These are phyloP conservation scores for Nemania abortiva DNA, from an alignment of 2,329 filamentous ascomycete genomes.

Conservation along the genomic window DNA sequence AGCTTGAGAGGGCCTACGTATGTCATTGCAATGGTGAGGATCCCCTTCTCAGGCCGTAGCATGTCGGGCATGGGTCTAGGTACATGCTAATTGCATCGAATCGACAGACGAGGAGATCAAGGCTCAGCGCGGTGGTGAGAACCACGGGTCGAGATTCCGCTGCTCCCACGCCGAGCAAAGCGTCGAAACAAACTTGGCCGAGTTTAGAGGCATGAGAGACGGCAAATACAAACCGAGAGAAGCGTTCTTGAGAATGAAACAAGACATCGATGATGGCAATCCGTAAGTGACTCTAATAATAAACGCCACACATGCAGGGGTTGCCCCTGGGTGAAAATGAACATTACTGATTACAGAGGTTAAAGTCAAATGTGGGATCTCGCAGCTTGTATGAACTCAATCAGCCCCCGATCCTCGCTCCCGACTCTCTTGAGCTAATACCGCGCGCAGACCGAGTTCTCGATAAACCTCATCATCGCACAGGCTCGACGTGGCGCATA, in stretches of 20 bases:
- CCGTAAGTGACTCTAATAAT: conserved; percentile 18
- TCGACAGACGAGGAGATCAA: conserved; percentile 80
- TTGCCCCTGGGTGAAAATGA: neutral
- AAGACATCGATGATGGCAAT: conserved; percentile 70
- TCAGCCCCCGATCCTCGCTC: neutral
- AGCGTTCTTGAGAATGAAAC: conserved; percentile 93
- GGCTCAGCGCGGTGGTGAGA: conserved; percentile 83
- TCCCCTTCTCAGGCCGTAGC: neutral
- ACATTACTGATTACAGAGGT: neutral
- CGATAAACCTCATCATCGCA: conserved; percentile 78
- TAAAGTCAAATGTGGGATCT: conserved; percentile 83
- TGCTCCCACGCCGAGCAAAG: conserved; percentile 83
- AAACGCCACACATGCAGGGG: too few relatives aligned
- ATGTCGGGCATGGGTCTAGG: neutral
- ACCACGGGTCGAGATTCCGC: conserved; percentile 77
- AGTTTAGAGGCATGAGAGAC: conserved; percentile 91
- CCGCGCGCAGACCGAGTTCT: conserved; percentile 72
- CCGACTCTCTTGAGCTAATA: neutral
- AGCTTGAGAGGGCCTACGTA: conserved; percentile 79
- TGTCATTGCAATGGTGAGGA: conserved; percentile 79
- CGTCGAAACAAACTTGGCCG: conserved; percentile 79
- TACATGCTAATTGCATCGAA: conserved; percentile 14
- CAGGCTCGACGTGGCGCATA: conserved; percentile 87
- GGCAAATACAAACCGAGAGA: conserved; percentile 89
- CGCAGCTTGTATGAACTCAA: conserved; percentile 69